phyloP scores from a whole-genome alignment of 2,329 filamentous ascomycete species.

The Xylariomycetidae sp. region DNA sequence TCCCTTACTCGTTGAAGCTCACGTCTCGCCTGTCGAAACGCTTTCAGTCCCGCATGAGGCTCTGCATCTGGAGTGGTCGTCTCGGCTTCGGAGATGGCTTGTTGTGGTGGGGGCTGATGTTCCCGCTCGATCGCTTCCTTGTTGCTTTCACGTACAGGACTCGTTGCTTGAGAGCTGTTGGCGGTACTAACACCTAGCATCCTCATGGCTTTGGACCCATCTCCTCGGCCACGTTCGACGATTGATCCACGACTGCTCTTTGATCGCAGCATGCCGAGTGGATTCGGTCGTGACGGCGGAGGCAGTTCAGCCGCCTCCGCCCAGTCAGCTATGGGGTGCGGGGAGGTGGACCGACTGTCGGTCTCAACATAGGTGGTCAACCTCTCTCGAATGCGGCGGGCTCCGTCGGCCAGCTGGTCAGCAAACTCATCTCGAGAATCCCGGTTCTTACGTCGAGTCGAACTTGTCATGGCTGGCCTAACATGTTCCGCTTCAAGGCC shows the following conservation, averaged over 20 bases:
- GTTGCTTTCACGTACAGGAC: slow-evolving; percentile 9
- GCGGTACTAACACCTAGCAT: slow-evolving; percentile 49
- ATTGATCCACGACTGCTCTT: slow-evolving; percentile 68
- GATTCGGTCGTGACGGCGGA: slow-evolving; percentile 42
- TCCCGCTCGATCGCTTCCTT: slow-evolving; percentile 8
- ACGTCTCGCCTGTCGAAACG: slow-evolving; percentile 53
- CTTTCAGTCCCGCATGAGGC: slow-evolving; percentile 48
- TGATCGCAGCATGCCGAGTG: slow-evolving; percentile 58
- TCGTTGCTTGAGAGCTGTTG: slow-evolving; percentile 15
- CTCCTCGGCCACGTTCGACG: slow-evolving; percentile 39
- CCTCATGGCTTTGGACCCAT: slow-evolving; percentile 54
- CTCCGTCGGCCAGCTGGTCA: slow-evolving; percentile 65
- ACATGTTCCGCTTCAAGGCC: slow-evolving; percentile 4
- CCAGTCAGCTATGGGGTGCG: slow-evolving; percentile 30
- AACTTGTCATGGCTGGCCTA: not conserved
- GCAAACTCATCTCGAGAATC: slow-evolving; percentile 61
- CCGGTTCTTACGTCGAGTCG: not conserved
- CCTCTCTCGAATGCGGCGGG: slow-evolving; percentile 67
- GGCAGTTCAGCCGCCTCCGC: slow-evolving; percentile 25
- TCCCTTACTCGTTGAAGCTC: slow-evolving; percentile 55
- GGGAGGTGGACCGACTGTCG: slow-evolving; percentile 47
- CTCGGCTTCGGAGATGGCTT: no score
- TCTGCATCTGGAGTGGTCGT: no score
- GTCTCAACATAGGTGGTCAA: slow-evolving; percentile 65
- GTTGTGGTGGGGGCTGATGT: no score